Base-by-base conservation (phyloP, 2,329 filamentous ascomycete genomes). In the Colletotrichum truncatum region DNA sequence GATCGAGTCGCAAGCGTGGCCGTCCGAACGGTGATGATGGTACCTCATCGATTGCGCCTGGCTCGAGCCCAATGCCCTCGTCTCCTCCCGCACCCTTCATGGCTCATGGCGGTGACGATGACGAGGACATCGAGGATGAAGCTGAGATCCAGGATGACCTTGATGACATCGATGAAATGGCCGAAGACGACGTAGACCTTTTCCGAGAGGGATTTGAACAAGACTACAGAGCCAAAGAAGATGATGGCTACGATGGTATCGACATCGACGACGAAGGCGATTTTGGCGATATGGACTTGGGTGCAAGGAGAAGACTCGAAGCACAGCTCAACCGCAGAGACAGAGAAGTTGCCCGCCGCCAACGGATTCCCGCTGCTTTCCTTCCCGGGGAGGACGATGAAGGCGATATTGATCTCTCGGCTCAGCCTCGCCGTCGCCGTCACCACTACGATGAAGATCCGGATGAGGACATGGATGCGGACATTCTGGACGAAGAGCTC, bases 401-500 rank as follows among this genome's bases (percentile, higher is more conserved):
- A 69, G 91, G 89, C 52, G 88, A 96, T 61, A 85, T 94, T 67
- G 94, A 98, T 74, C 84, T 98, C 21, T 93, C 93, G 21, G 89
- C 91, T 25, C 94, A 97, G 77, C 93, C 93, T 21, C 90, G 94
- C 58, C 89, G 95, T 70, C 90, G 93, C 55, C 89, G 96, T 70
- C 93, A 96, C 78, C 89, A 92, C 71, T 99, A 98, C 74, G 96
- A 99, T 69, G 97, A 99, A 78, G 94, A 97, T 39, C 90, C 91
- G 11, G 94, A 98, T 70, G 94, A 97, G 70, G 91, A 94, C 67
- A 94, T 97, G 89, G 93, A 91, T 64, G 93, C 91, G 49, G 93
- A 98, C 74, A 94, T 97, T 69, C 95, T 98, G 92, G 93, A 97
- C 69, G 95, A 97, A 77, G 94, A 98, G 77, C 87, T 99, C 18